Evolutionary conservation across 2,329 filamentous ascomycete species (phyloP).

Genomic region (Parastagonospora nodorum): DNA sequence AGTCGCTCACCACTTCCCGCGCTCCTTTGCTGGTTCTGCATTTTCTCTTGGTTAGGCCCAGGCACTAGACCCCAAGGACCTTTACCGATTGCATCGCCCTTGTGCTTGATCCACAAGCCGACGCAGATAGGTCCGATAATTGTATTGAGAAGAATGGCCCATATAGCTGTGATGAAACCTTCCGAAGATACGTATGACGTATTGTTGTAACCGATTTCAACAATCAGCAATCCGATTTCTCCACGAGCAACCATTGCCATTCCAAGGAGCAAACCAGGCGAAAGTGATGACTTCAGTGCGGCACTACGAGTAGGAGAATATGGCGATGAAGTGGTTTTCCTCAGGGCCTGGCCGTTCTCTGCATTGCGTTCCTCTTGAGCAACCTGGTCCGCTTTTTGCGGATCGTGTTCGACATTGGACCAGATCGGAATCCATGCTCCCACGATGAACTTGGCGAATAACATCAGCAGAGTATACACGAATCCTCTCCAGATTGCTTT

Average conservation of each 20-base stretch:
- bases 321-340: conserved; percentile 6
- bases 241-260: conserved; percentile 34
- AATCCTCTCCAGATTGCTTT: conserved; percentile 34
- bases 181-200: conserved; percentile 28
- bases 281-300: conserved; percentile 7
- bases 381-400: conserved; percentile 10
- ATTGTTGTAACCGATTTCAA: conserved; percentile 36
- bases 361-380: background rate
- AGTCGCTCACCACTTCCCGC: background rate
- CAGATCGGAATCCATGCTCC: conserved; percentile 15
- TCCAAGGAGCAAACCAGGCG: conserved; percentile 21
- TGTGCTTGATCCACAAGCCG: conserved; percentile 27
- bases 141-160: conserved; percentile 31
- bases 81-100: conserved; percentile 20
- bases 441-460: conserved; percentile 19
- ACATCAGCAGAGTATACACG: conserved; percentile 34
- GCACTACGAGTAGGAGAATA: conserved; percentile 8
- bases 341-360: background rate
- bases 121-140: conserved; percentile 30
- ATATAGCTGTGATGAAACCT: conserved; percentile 30
- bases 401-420: conserved; percentile 7
- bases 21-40: background rate
- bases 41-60: conserved; percentile 9
- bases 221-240: conserved; percentile 36
- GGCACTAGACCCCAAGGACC: conserved; percentile 17